phyloP scores from a whole-genome alignment of 257 asterid genomes.

The Solanum appendiculatum region DNA sequence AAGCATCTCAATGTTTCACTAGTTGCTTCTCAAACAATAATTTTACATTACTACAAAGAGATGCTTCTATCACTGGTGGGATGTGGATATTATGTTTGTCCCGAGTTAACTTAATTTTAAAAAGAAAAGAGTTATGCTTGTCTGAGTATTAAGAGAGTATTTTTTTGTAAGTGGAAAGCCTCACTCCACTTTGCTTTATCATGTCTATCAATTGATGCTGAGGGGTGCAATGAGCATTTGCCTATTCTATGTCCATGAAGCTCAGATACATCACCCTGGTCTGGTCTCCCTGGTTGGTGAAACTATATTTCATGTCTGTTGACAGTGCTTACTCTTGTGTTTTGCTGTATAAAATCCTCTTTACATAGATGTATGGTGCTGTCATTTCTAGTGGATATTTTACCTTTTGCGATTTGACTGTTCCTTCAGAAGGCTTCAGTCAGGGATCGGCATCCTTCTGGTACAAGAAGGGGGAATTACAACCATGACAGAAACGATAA shows the following conservation, averaged over 20 bases:
- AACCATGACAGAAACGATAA: slow-evolving; percentile 57
- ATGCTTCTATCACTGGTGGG: neutral
- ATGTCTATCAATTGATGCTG: neutral
- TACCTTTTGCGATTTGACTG: slow-evolving; percentile 5
- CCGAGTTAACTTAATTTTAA: neutral
- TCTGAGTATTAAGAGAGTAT: neutral
- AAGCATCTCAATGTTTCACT: neutral
- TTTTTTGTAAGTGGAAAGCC: neutral
- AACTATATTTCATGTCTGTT: neutral
- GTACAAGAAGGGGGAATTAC: slow-evolving; percentile 69
- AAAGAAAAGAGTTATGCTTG: neutral
- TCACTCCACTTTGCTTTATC: neutral
- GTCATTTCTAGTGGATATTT: neutral
- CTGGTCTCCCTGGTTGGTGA: neutral
- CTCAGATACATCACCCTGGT: neutral
- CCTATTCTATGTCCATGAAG: neutral
- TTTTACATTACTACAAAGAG: neutral
- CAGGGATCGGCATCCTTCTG: slow-evolving; percentile 62
- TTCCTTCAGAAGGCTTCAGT: slow-evolving; percentile 47
- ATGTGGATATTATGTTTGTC: neutral
- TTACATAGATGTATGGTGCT: neutral
- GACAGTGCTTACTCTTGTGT: neutral
- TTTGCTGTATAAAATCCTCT: neutral
- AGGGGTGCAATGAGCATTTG: neutral
- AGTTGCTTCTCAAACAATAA: neutral